Evolutionary conservation across 2,329 filamentous ascomycete genomes (phyloP), one percentile per base, ranked within the genome.

Genomic region (Helotiales sp.): DNA sequence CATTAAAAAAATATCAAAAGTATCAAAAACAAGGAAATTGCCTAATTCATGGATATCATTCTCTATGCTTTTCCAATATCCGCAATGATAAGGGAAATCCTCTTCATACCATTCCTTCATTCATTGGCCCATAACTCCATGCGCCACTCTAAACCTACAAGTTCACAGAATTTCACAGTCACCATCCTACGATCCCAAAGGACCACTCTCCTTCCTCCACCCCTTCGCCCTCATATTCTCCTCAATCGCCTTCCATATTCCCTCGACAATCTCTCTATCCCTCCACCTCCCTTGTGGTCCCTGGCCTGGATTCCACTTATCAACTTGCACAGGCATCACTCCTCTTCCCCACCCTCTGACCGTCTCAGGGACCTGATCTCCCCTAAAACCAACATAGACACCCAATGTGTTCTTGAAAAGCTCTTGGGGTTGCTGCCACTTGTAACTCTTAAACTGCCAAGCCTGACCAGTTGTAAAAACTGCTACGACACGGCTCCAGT

Each of bases 401-500:
- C 95, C 95, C 13, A 91, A 80, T 2, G 91, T 90, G 70, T 97
- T 90, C 65, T 86, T 85, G 77, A 99, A 99, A 50, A 99, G 80
- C 70, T 98, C 95, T 13, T 86, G 82, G 0, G 95, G 90, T 55
- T 89, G 88, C 66, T 88, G 88, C 91, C 95, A 99, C 75, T 96
- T 96, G 82, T 99, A 99, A 66, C 86, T 90, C 77, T 97, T 96
- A 78, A 99, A 99, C 76, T 99, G 95, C 95, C 95, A 99, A 9
- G 89, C 87, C 77, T 99, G 95, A 31, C 95, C 95, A 0, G 95
- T 99, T 0, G 95, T 99, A 76, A 99, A 98, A 57, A 99, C 93
- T 12, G 90, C 95, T 1, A 97, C 95, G 6, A 99, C 89, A 52
- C 93, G 87, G 69, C 88, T 88, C 95, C 95, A 99, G 79, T 98